These are phyloP conservation scores for Xylariaceae sp. DNA, from an alignment of 2,329 filamentous ascomycete genomes.

Conservation along the genomic window DNA sequence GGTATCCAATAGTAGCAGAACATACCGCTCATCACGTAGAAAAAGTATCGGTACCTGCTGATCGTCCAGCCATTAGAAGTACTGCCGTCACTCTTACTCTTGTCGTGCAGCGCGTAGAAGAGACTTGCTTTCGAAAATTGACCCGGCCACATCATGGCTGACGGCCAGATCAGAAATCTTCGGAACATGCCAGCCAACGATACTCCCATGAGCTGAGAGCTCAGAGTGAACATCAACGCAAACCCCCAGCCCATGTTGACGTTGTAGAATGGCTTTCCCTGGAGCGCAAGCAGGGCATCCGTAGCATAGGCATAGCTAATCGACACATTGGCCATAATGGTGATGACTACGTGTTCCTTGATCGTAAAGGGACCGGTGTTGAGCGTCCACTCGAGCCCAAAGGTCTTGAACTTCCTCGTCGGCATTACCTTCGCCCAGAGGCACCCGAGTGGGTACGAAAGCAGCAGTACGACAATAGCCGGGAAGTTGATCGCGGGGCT, in stretches of 20 bases:
- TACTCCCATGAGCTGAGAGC: slow-evolving; percentile 50
- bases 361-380: slow-evolving; percentile 41
- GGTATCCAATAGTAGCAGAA: slow-evolving; percentile 53
- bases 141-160: slow-evolving; percentile 48
- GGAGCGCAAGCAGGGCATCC: slow-evolving; percentile 35
- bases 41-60: slow-evolving; percentile 42
- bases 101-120: slow-evolving; percentile 40
- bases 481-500: slow-evolving; percentile 33
- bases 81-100: slow-evolving; percentile 34
- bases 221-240: slow-evolving; percentile 43
- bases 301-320: slow-evolving; percentile 35
- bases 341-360: slow-evolving; percentile 42
- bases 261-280: slow-evolving; percentile 36
- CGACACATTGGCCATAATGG: slow-evolving; percentile 40
- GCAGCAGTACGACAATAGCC: slow-evolving; percentile 34
- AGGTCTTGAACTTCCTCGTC: slow-evolving; percentile 34
- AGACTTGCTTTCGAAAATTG: slow-evolving; percentile 44
- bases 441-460: slow-evolving; percentile 40
- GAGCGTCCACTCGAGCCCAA: slow-evolving; percentile 38
- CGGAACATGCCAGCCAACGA: slow-evolving; percentile 46
- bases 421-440: slow-evolving; percentile 40
- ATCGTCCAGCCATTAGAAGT: slow-evolving; percentile 41
- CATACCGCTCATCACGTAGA: slow-evolving; percentile 35
- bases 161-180: slow-evolving; percentile 43
- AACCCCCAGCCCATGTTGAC: slow-evolving; percentile 44